phyloP scores from a whole-genome alignment of 345 rosid genomes.

The Eucalyptus shirleyi region DNA sequence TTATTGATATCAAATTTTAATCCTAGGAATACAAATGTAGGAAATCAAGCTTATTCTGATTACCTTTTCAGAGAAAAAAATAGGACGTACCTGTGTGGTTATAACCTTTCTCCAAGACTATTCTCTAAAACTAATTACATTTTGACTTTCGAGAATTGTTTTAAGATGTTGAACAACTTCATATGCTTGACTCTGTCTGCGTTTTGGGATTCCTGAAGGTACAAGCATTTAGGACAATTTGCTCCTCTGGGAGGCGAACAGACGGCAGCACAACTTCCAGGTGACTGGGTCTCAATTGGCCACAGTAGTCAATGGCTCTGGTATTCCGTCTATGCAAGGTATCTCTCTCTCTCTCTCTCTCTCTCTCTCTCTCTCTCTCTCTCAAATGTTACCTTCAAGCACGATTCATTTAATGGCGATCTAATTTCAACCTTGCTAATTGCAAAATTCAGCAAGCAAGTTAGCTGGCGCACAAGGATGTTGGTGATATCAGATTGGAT shows the following conservation, averaged over 20 bases:
- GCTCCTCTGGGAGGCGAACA: slow-evolving; percentile 99
- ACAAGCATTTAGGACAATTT: slow-evolving; percentile 87
- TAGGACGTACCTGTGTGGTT: neutral
- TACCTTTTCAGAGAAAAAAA: neutral
- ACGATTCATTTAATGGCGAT: neutral
- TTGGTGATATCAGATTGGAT: slow-evolving; percentile 84
- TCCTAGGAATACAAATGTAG: neutral
- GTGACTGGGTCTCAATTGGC: slow-evolving; percentile 95
- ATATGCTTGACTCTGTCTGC: neutral
- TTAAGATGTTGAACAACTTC: neutral
- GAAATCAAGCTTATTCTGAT: neutral
- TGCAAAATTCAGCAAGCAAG: slow-evolving; percentile 59
- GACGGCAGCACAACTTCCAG: slow-evolving; percentile 96
- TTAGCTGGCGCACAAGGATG: slow-evolving; percentile 95
- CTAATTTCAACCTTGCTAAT: neutral
- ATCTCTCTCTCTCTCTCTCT: neutral
- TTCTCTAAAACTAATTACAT: neutral
- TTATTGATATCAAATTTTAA: neutral
- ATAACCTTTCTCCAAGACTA: neutral
- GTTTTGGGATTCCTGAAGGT: slow-evolving; percentile 23
- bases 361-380: neutral
- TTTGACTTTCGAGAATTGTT: neutral
- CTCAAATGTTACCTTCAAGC: neutral
- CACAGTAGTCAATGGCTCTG: slow-evolving; percentile 92
- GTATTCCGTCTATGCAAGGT: slow-evolving; percentile 98